Evolutionary conservation across 371 early-diverging fungal genomes (phyloP).

Genomic region (Parasitella parasitica): DNA sequence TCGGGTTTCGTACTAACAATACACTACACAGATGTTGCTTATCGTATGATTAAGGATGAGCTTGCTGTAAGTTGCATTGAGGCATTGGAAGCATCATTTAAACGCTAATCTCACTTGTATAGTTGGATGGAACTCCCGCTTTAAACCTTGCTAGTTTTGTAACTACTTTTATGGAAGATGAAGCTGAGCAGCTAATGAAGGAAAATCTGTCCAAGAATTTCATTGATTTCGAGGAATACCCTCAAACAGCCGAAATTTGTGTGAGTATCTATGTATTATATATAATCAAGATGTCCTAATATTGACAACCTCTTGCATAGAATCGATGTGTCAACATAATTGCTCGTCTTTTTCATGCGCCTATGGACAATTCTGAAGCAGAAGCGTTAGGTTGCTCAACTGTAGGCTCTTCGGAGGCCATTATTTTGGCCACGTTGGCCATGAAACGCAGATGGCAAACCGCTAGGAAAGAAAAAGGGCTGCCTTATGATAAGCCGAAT

Average conservation of each 20-base stretch:
- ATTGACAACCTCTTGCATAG: constrained; percentile 31
- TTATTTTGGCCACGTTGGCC: constrained; percentile 69
- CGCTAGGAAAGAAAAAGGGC: constrained; percentile 50
- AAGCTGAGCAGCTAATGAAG: constrained; percentile 71
- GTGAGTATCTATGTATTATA: constrained; percentile 19
- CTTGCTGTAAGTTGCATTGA: constrained; percentile 35
- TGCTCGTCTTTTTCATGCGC: constrained; percentile 64
- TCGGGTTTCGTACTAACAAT: neutral
- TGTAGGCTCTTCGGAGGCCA: constrained; percentile 74
- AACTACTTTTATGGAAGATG: constrained; percentile 58
- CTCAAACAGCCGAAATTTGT: constrained; percentile 44
- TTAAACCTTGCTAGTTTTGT: constrained; percentile 78
- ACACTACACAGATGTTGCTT: constrained; percentile 38
- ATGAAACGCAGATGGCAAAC: constrained; percentile 74
- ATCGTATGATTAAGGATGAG: constrained; percentile 46
- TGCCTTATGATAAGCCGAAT: constrained; percentile 66
- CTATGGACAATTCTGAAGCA: constrained; percentile 31
- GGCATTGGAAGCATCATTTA: neutral
- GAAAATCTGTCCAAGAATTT: constrained; percentile 74
- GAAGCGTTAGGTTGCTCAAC: constrained; percentile 64
- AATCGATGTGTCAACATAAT: constrained; percentile 72
- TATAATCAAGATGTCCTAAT: neutral
- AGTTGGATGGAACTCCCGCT: constrained; percentile 73
- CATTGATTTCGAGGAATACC: constrained; percentile 75
- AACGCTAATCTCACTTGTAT: neutral